Evolutionary conservation across 2,329 filamentous ascomycete species (phyloP), one percentile per base, ranked within the genome.

Genomic region (Parasarocladium wereldwijsianum): DNA sequence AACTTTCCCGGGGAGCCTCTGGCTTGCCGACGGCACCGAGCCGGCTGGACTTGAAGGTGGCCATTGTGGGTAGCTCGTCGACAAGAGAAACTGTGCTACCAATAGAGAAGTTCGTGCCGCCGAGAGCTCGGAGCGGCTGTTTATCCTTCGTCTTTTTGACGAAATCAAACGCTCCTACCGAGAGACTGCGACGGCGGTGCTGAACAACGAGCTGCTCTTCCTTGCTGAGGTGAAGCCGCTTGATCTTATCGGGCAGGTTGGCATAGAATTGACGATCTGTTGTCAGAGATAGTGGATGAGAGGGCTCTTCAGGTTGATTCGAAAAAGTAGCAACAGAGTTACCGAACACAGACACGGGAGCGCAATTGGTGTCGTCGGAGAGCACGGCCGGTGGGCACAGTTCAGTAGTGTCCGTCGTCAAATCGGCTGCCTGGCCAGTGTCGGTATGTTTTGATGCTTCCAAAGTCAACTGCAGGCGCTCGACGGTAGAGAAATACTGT

Each of bases 401-500:
- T 24, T 13, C 15, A 13, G 11, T 19, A 31, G 15, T n/a, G 26
- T 5, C 20, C 20, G 11, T 17, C 19, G 34, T 16, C 21, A 17
- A 11, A 28, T 23, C 15, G 33, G 29, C 29, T 32, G 26, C 24
- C 24, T 31, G 13, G 28, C 25, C 24, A 15, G 29, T 17, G 11
- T 20, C 32, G 32, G 25, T 34, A 32, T 22, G 26, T 35, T 35
- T 32, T 21, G 17, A 12, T 10, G 13, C 31, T 28, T 21, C 18
- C 10, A 27, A 15, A 19, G 19, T 17, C 6, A 22, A 7, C 18
- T 71, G 70, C 34, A 80, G 62, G 34, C 76, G 68, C 52, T 84
- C 78, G 38, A 78, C 62, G 6, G 70, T 75, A 18, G 76, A 80
- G 55, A 83, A 82, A 55, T 79, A 82, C 70, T 83, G 49, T 23